Evolutionary conservation across 2,329 filamentous ascomycete genomes (phyloP).

Genomic region (Acrocalymma vagum): DNA sequence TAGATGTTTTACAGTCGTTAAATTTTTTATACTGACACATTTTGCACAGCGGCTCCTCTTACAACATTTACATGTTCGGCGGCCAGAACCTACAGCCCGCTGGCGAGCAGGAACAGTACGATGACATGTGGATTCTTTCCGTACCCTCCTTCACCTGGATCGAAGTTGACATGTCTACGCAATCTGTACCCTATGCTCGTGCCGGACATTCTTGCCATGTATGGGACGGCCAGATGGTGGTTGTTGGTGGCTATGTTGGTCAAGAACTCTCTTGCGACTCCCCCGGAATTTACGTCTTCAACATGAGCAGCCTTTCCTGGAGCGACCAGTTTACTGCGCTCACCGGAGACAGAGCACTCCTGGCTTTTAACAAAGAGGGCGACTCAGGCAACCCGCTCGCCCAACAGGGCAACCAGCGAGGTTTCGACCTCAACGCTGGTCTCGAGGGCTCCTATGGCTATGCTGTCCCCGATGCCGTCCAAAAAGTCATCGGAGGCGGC

Average conservation of each 20-base stretch:
- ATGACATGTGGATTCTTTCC: slow-evolving; percentile 81
- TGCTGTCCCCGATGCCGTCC: slow-evolving; percentile 71
- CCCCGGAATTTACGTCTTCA: slow-evolving; percentile 79
- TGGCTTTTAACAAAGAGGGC: slow-evolving; percentile 38
- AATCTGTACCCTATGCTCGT: slow-evolving; percentile 64
- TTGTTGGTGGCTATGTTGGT: slow-evolving; percentile 76
- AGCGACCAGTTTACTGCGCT: slow-evolving; percentile 73
- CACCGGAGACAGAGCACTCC: slow-evolving; percentile 61
- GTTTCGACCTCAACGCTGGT: slow-evolving; percentile 61
- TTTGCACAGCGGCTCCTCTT: slow-evolving; percentile 67
- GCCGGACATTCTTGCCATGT: slow-evolving; percentile 79
- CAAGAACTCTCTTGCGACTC: slow-evolving; percentile 69
- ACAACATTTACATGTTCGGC: slow-evolving; percentile 81
- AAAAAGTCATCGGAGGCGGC: slow-evolving; percentile 72
- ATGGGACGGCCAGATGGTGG: slow-evolving; percentile 83
- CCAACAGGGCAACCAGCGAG: slow-evolving; percentile 61
- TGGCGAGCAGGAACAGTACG: slow-evolving; percentile 66
- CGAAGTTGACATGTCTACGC: slow-evolving; percentile 62
- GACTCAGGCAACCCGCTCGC: slow-evolving; percentile 55
- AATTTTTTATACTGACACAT: slow-evolving; percentile 7
- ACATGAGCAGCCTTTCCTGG: slow-evolving; percentile 76
- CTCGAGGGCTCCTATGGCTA: slow-evolving; percentile 73
- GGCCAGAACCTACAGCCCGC: slow-evolving; percentile 76
- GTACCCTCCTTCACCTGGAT: slow-evolving; percentile 85
- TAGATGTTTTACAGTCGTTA: too few relatives aligned